Base-by-base conservation (phyloP, 805 yeast genomes). In the Candida boleticola region DNA sequence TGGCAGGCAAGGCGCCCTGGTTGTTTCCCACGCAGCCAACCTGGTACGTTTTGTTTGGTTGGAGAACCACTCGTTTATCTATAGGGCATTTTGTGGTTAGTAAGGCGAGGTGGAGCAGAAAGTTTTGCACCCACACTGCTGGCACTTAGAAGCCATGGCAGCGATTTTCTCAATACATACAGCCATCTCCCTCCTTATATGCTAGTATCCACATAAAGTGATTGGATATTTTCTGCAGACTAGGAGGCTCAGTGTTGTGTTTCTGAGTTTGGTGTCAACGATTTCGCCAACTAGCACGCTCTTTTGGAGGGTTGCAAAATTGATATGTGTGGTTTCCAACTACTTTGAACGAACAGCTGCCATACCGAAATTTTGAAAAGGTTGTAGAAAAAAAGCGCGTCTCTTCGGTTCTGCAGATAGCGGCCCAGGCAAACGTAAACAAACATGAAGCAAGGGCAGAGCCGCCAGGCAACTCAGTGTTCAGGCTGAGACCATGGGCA, bases 301-400 rank as follows among this genome's bases (percentile, higher is more conserved):
- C n/a, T n/a, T n/a, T n/a, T n/a, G n/a, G n/a, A 19, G 21, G 19
- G 38, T 35, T 34, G 26, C 26, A 19, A 23, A 14, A 11, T n/a
- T n/a, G n/a, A n/a, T n/a, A n/a, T 19, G 21, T 23, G 29, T 35
- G 38, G 38, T 21, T 4, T 22, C 38, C 38, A 22, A 35, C 38
- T 35, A 35, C 23, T 22, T 25, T 35, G 29, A 29, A n/a, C 23
- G 38, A 23, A 35, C 38, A 35, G 19, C 20, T 19, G 31, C 31
- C 6, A 13, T 13, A 13, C 14, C 6, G 14, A 29, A 29, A 7
- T 7, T 29, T 31, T 16, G 5, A 23, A 17, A 31, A 14, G 20
- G 21, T 13, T 31, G 7, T 7, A 23, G 27, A 23, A n/a, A n/a
- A n/a, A n/a, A n/a, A 23, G 27, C 27, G 17, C 34, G 34, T 14